Conservation (phyloP, 345 rosid species). For the Trapa incisa region DNA sequence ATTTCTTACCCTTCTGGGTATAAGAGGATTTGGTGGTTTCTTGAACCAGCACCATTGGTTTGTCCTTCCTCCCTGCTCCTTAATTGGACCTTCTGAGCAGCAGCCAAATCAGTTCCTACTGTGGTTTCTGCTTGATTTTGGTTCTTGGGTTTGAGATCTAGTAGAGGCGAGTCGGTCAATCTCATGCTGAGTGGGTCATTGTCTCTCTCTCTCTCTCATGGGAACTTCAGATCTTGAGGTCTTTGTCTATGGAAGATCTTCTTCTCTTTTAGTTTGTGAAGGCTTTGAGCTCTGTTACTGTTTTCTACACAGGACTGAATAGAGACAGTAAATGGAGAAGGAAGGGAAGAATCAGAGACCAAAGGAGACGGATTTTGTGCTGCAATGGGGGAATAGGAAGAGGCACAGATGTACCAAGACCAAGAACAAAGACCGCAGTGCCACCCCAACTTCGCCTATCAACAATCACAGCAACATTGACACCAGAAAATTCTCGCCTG, state of each 20-base stretch:
- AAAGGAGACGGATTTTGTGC: constrained; percentile 60
- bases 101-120: background rate
- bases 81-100: background rate
- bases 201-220: background rate
- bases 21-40: background rate
- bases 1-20: background rate
- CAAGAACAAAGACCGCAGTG: constrained; percentile 50
- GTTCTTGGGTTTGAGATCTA: constrained; percentile 3
- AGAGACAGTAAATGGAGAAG: constrained; percentile 38
- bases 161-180: background rate
- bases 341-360: constrained; percentile 50
- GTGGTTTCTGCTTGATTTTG: background rate
- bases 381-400: constrained; percentile 91
- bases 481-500: constrained; percentile 29
- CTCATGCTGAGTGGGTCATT: constrained; percentile 1
- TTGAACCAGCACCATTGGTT: background rate
- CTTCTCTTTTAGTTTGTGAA: background rate
- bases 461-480: constrained; percentile 10
- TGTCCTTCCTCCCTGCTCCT: background rate
- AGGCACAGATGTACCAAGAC: constrained; percentile 72
- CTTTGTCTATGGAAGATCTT: background rate
- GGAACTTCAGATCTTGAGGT: constrained; percentile 11
- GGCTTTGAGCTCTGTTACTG: background rate
- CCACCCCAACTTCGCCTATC: constrained; percentile 13
- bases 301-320: constrained; percentile 6